Percentiles rank a stretch among this genome's conserved stretches.
phyloP scores from a whole-genome alignment of 1,284 basidiomycete genomes.

The Phellinidium pouzarii region DNA sequence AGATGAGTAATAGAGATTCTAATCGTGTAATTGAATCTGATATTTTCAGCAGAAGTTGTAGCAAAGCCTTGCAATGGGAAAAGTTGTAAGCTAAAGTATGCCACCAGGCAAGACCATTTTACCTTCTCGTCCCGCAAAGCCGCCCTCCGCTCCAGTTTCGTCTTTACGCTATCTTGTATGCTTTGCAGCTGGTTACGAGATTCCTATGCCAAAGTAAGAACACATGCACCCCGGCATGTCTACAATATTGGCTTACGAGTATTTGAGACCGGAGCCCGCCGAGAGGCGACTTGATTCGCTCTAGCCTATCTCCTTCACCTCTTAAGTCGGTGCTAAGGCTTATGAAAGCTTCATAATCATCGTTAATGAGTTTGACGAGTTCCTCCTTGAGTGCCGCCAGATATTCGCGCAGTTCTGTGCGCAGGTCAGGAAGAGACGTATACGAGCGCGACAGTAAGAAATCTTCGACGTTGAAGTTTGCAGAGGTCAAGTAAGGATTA shows the following conservation, averaged over 20 bases:
- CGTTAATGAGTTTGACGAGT: constrained; percentile 91
- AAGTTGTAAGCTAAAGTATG: constrained; percentile 3
- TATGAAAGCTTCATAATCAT: constrained; percentile 97
- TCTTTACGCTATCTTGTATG: constrained; percentile 70
- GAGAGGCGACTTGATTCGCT: constrained; percentile 61
- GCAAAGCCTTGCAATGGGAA: constrained; percentile 47
- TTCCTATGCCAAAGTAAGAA: constrained; percentile 34
- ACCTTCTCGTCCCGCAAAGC: constrained; percentile 78
- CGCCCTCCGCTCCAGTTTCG: constrained; percentile 68
- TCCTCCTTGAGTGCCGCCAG: constrained; percentile 81
- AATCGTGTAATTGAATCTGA: constrained; percentile 82
- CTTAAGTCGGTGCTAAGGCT: constrained; percentile 85
- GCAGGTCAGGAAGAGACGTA: constrained; percentile 81
- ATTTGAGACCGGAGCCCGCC: constrained; percentile 58
- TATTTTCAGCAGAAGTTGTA: constrained; percentile 82
- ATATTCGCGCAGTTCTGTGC: constrained; percentile 83
- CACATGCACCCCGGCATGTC: neutral
- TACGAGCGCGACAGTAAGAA: constrained; percentile 86
- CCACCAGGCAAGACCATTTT: neutral
- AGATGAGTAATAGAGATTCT: constrained; percentile 72
- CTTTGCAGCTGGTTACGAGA: constrained; percentile 56
- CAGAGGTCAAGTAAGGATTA: constrained; percentile 64
- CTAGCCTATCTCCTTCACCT: constrained; percentile 73
- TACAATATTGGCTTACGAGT: constrained; percentile 42
- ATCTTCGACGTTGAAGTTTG: constrained; percentile 75